These are phyloP conservation scores for Orbilia javanica DNA, from an alignment of 2,329 filamentous ascomycete species.

Conservation along the genomic window DNA sequence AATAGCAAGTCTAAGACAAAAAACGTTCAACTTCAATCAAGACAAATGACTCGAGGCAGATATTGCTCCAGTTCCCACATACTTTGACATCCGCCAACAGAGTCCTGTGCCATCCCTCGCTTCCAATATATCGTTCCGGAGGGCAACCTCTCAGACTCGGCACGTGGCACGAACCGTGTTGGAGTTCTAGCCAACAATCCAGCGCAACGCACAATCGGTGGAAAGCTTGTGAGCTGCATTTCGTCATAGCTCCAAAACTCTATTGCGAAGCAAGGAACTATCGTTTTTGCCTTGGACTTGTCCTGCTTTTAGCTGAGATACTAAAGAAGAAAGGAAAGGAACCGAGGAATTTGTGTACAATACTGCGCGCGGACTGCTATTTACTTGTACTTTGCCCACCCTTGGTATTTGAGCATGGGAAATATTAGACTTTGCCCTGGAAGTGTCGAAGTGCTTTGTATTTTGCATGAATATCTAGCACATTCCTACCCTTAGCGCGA, in stretches of 20 bases:
- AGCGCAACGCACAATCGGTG: conserved; percentile 28
- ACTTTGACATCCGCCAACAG: not conserved
- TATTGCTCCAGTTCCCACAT: not conserved
- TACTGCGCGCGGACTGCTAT: not conserved
- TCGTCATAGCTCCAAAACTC: conserved; percentile 57
- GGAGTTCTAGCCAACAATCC: conserved; percentile 24
- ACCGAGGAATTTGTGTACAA: not conserved
- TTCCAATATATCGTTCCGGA: conserved; percentile 10
- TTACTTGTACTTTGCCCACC: conserved; percentile 2
- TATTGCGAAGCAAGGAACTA: conserved; percentile 36
- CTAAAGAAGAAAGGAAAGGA: not conserved
- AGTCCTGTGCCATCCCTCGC: conserved; percentile 13
- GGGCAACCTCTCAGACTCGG: conserved; percentile 11
- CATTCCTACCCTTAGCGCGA: conserved; percentile 43
- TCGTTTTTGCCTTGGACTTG: conserved; percentile 26
- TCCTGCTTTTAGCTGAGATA: conserved; percentile 14
- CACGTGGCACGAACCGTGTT: conserved; percentile 30
- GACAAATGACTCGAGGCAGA: not conserved
- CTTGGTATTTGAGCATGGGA: not conserved
- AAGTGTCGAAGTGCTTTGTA: conserved; percentile 12
- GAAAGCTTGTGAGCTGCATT: conserved; percentile 48
- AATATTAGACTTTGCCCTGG: conserved; percentile 14
- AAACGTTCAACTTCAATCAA: not conserved
- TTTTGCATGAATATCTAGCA: conserved; percentile 44
- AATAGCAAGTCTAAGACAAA: not conserved